Evolutionary conservation across 1,284 basidiomycete species (phyloP).

Genomic region (Puccinia horiana): DNA sequence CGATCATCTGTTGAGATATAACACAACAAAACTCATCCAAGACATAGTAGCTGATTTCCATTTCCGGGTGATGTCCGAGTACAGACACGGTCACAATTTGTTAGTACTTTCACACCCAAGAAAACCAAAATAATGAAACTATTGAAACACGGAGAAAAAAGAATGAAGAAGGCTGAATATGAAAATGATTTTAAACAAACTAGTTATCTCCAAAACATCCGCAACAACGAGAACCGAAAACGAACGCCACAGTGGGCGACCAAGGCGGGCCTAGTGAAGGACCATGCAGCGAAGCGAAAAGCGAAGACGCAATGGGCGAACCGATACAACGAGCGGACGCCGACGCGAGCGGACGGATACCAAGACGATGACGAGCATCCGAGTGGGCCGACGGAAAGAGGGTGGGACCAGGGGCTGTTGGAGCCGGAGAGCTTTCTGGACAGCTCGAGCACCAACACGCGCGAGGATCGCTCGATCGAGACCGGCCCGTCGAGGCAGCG

Average conservation of each 20-base stretch:
- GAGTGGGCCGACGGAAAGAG: background rate
- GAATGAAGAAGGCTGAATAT: background rate
- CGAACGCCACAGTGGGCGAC: constrained; percentile 94
- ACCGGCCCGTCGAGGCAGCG: background rate
- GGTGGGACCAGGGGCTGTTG: background rate
- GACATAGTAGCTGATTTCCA: background rate
- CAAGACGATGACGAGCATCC: constrained; percentile 27
- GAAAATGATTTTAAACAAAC: too few relatives aligned
- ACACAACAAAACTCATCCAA: too few relatives aligned
- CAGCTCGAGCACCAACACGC: background rate
- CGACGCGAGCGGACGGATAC: constrained; percentile 35
- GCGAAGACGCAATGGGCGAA: constrained; percentile 42
- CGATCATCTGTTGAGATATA: background rate
- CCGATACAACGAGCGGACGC: constrained; percentile 43
- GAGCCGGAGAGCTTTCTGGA: background rate
- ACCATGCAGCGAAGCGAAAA: constrained; percentile 52
- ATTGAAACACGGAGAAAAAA: background rate
- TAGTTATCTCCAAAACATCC: constrained; percentile 70
- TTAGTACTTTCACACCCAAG: background rate
- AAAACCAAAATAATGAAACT: background rate
- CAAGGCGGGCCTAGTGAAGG: constrained; percentile 81
- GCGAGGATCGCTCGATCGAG: background rate
- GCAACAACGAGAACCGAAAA: constrained; percentile 87
- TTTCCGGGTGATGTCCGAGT: background rate
- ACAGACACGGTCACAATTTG: constrained; percentile 45